Conservation (phyloP, 495 filamentous ascomycete genomes). For the Neurospora sp. region DNA sequence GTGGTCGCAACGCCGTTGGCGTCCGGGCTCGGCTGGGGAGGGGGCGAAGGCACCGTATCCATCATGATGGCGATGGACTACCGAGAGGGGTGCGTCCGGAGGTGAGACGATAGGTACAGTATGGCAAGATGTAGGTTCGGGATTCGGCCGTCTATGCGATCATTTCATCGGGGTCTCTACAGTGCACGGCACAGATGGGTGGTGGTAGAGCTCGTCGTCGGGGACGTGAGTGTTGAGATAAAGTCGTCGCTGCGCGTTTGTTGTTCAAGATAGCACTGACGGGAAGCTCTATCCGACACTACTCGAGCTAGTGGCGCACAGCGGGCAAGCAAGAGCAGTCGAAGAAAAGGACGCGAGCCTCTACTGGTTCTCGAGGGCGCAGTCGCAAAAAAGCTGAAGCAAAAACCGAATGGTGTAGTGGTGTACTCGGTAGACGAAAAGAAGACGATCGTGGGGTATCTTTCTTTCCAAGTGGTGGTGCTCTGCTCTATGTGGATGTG, state of each 20-base stretch:
- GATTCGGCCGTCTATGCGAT: neutral
- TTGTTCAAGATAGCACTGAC: neutral
- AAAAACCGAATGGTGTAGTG: neutral
- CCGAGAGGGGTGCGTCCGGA: neutral
- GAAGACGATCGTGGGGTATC: neutral
- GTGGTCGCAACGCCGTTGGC: slow-evolving; percentile 33
- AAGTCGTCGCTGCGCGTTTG: neutral
- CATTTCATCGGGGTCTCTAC: neutral
- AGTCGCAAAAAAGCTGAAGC: neutral
- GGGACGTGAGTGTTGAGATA: neutral
- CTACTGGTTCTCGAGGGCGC: neutral
- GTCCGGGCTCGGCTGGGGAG: slow-evolving; percentile 26
- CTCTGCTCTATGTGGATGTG: neutral
- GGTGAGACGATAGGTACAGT: neutral
- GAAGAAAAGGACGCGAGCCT: neutral
- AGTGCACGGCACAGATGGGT: neutral
- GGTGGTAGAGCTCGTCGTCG: neutral
- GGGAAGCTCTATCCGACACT: neutral
- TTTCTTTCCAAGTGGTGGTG: neutral
- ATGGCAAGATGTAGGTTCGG: neutral
- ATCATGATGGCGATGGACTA: slow-evolving; percentile 19
- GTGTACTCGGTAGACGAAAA: neutral
- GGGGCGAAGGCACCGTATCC: slow-evolving; percentile 37
- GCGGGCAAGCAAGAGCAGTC: neutral
- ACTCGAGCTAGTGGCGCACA: neutral